Evolutionary conservation across 2,329 filamentous ascomycete species (phyloP), one percentile per base, ranked within the genome.

Genomic region (Graphiopsis chlorocephala): DNA sequence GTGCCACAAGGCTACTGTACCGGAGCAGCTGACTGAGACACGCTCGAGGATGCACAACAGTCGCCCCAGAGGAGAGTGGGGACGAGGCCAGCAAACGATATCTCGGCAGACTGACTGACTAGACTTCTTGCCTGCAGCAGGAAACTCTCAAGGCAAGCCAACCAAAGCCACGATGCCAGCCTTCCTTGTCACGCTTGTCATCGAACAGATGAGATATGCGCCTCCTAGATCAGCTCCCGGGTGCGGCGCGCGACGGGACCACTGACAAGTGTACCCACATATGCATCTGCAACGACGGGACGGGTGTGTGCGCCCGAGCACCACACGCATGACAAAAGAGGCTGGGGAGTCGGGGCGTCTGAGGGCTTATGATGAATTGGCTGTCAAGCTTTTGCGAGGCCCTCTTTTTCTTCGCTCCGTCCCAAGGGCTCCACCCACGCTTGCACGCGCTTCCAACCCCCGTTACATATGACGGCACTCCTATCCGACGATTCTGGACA

Each of bases 131-230:
- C 6, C 25, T 53, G 50, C 50, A 53, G 50, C 26, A n/a, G 17
- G 26, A 53, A 53, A 53, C 50, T n/a, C 50, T 25, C 26, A n/a
- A n/a, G n/a, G n/a, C 20, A 58, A 38, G 55, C 55, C 55, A 38
- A 23, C 38, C 29, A 35, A 45, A 26, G 58, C 58, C 28, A 61
- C 17, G 23, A 42, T n/a, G 28, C 42, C 58, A 61, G 26, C 50
- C 50, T 28, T 53, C 45, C 58, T 35, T 61, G 58, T 52, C 58
- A 50, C 58, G 58, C 58, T 61, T 61, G 58, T 61, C 58, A 61
- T 61, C 45, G 28, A 50, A 45, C 58, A 61, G 58, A 61, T 50
- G 42, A 48, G 58, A 61, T 61, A 50, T 52, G 45, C 58, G 38
- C 26, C 55, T 31, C 29, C 53, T 56, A 38, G 53, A 56, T 56